A percentile compares a stretch with the other conserved stretches of the same genome.
These are phyloP conservation scores for Batrachochytrium dendrobatidis DNA, from an alignment of 371 early-diverging fungal species.

Conservation along the genomic window DNA sequence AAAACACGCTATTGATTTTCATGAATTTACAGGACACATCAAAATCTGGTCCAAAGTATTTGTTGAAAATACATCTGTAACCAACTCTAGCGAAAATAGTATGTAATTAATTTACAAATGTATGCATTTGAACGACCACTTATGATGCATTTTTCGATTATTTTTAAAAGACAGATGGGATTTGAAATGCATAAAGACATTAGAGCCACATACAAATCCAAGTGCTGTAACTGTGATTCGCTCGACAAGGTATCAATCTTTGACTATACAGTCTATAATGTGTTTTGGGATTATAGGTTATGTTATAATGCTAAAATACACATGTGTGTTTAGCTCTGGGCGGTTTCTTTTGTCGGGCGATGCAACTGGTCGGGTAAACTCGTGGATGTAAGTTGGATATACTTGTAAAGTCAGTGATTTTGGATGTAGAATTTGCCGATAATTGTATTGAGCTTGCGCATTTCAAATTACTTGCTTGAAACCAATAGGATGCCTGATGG, in stretches of 20 bases:
- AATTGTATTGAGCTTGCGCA: not conserved
- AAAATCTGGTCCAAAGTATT: slow-evolving; percentile 43
- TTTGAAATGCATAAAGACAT: slow-evolving; percentile 18
- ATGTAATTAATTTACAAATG: too few relatives aligned
- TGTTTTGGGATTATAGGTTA: too few relatives aligned
- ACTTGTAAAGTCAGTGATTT: not conserved
- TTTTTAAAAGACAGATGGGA: slow-evolving; percentile 28
- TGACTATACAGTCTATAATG: too few relatives aligned
- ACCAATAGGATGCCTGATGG: slow-evolving; percentile 53
- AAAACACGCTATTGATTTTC: slow-evolving; percentile 20
- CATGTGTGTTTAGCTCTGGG: slow-evolving; percentile 24
- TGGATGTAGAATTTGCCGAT: not conserved
- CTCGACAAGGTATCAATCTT: slow-evolving; percentile 45
- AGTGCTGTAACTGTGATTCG: slow-evolving; percentile 40
- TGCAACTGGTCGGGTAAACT: slow-evolving; percentile 47
- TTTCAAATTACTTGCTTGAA: slow-evolving; percentile 1
- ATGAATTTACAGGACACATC: slow-evolving; percentile 4
- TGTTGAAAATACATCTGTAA: slow-evolving; percentile 22
- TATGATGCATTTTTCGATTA: not conserved
- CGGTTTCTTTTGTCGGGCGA: slow-evolving; percentile 58
- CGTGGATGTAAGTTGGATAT: slow-evolving; percentile 40
- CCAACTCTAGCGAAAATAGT: too few relatives aligned
- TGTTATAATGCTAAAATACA: not conserved
- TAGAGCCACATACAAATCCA: slow-evolving; percentile 10
- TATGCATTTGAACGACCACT: too few relatives aligned